Evolutionary conservation across 352 stramenopile genomes (phyloP).

Genomic region (Thalassiosira hispida): DNA sequence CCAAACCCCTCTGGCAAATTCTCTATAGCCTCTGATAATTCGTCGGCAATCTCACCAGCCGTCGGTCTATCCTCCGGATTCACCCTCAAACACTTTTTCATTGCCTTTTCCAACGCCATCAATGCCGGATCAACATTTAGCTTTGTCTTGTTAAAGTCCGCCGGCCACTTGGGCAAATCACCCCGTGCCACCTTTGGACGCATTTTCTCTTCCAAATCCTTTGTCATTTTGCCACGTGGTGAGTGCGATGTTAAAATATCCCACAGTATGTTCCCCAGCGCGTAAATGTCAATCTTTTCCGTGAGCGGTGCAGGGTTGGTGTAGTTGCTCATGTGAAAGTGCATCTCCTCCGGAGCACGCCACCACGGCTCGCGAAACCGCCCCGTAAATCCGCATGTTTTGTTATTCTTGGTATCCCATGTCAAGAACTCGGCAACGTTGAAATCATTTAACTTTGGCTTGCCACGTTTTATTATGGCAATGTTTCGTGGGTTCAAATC

Average conservation of each 20-base stretch:
- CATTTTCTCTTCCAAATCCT: constrained; percentile 61
- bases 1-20: constrained; percentile 53
- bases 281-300: constrained; percentile 83
- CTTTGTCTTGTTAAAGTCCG: constrained; percentile 47
- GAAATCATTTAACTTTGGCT: constrained; percentile 84
- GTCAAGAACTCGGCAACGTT: constrained; percentile 82
- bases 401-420: constrained; percentile 61
- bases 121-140: constrained; percentile 54
- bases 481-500: constrained; percentile 82
- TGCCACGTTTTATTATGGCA: constrained; percentile 67
- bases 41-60: constrained; percentile 64
- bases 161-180: constrained; percentile 52
- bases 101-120: constrained; percentile 66
- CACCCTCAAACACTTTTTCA: constrained; percentile 69
- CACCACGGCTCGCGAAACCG: constrained; percentile 79
- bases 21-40: constrained; percentile 38
- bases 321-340: constrained; percentile 38
- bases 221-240: constrained; percentile 78
- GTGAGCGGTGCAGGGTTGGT: constrained; percentile 37
- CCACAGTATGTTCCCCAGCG: constrained; percentile 76
- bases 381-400: constrained; percentile 72
- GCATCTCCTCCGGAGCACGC: constrained; percentile 80
- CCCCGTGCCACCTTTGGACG: constrained; percentile 59
- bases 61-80: constrained; percentile 68
- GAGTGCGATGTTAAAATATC: constrained; percentile 76